Evolutionary conservation across 257 asterid genomes (phyloP).

Genomic region (Salvia miltiorrhiza): DNA sequence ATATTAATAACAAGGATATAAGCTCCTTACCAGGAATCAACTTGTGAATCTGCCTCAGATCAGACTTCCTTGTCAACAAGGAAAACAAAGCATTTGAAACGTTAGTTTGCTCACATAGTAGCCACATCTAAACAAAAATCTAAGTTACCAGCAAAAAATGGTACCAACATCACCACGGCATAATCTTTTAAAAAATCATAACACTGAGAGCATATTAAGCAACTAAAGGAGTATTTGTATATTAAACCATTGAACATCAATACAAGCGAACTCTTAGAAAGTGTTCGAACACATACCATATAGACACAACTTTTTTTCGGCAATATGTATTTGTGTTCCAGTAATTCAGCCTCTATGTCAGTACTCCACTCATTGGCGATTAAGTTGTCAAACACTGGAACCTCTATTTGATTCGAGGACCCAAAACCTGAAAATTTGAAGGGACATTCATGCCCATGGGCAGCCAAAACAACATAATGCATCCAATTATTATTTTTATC

Average conservation of each 20-base stretch:
- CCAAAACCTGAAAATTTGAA: constrained; percentile 37
- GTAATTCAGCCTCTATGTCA: constrained; percentile 65
- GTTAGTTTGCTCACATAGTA: constrained; percentile 8
- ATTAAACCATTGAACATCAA: not conserved
- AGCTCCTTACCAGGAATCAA: constrained; percentile 64
- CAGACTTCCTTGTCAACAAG: constrained; percentile 58
- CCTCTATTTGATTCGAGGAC: constrained; percentile 24
- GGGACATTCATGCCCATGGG: not conserved
- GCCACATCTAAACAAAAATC: not conserved
- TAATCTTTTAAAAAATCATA: not conserved
- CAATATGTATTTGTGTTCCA: constrained; percentile 52
- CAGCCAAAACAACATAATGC: not conserved
- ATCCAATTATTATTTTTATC: not conserved
- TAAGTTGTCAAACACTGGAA: constrained; percentile 55
- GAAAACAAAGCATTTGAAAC: constrained; percentile 19
- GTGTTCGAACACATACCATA: constrained; percentile 50
- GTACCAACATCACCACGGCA: not conserved
- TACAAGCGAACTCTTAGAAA: not conserved
- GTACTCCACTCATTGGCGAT: constrained; percentile 42
- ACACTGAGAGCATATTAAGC: not conserved
- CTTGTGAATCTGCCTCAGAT: constrained; percentile 55
- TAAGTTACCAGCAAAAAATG: not conserved
- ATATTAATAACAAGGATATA: not conserved
- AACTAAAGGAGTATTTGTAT: not conserved
- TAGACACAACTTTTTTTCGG: constrained; percentile 70